Evolutionary conservation across 805 yeast species (phyloP), one percentile per base, ranked within the genome.

Genomic region (Kuraishia capsulata): DNA sequence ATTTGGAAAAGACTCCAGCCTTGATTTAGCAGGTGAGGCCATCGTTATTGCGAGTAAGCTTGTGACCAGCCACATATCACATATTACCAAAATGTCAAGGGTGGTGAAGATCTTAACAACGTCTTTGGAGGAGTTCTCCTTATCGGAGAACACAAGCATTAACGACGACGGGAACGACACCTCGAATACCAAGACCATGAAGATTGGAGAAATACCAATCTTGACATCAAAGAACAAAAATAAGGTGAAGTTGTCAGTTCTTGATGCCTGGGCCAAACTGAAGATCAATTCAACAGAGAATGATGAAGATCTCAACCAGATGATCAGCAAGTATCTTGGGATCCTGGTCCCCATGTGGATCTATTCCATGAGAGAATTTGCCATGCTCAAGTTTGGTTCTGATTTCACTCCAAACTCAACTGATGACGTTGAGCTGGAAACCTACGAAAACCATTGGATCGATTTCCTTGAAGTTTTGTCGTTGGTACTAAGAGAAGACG

Each of bases 341-440:
- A 56, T 73, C 16, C 66, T 92, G 40, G 71, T 76, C 0, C 84
- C 95, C 0, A 59, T 87, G 38, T 92, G 97, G 97, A 69, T 85
- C 4, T 61, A 80, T 4, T 68, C 82, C 0, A 56, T 92, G 41
- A 70, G 84, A 37, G 96, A 89, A 41, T 84, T 69, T 50, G 81
- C 95, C 0, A 67, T 77, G 48, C 52, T 78, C 25, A 78, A 76
- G 48, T 82, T 81, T 49, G 68, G 59, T 54, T 57, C 48, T 44
- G 64, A 33, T 13, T 52, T 49, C 31, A 40, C 50, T 23, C 45
- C 42, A 14, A 46, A 43, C 4, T 69, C 64, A 36, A 66, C 68
- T 4, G 71, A 66, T 33, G 72, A 67, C 35, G 54, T 68, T 23
- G 70, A 64, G 49, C 52, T 70, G 39, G 65, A 60, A 20, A 56